Evolutionary conservation across 768 basidiomycete genomes (phyloP).

Genomic region (Boletus reticulatus): DNA sequence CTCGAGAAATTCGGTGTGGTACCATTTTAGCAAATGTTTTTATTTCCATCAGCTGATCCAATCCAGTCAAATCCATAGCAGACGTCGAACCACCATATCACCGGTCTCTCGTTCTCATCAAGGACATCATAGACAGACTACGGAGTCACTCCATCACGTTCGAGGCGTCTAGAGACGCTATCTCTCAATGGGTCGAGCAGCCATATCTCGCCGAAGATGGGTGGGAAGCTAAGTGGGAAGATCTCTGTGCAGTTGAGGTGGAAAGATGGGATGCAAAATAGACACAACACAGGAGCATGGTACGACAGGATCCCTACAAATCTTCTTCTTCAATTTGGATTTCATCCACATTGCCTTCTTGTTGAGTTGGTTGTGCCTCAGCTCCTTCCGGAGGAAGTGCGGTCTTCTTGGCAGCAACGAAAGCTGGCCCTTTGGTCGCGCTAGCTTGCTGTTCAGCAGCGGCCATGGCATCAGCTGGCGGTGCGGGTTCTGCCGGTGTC

Average conservation of each 20-base stretch:
- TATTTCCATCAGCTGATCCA: background rate
- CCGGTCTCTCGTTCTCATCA: slow-evolving; percentile 58
- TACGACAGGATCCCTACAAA: slow-evolving; percentile 35
- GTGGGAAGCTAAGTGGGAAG: slow-evolving; percentile 77
- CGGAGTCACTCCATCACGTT: slow-evolving; percentile 68
- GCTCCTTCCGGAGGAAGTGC: slow-evolving; percentile 39
- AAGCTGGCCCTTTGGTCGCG: slow-evolving; percentile 59
- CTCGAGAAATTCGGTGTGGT: slow-evolving; percentile 71
- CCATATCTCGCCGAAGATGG: slow-evolving; percentile 62
- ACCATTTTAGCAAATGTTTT: background rate
- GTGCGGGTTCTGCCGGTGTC: slow-evolving; percentile 43
- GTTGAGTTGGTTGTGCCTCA: slow-evolving; percentile 29
- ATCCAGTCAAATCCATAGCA: slow-evolving; percentile 52
- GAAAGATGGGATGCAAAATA: slow-evolving; percentile 58
- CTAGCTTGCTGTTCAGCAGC: slow-evolving; percentile 69
- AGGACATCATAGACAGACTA: slow-evolving; percentile 52
- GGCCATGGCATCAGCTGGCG: slow-evolving; percentile 79
- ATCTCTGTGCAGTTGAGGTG: slow-evolving; percentile 73
- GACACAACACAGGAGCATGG: slow-evolving; percentile 17
- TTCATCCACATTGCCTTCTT: slow-evolving; percentile 66
- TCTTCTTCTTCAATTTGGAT: slow-evolving; percentile 88
- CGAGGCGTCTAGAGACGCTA: slow-evolving; percentile 59
- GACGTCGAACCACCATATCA: slow-evolving; percentile 62
- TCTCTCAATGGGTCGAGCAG: slow-evolving; percentile 70
- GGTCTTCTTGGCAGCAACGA: slow-evolving; percentile 73